Conservation (phyloP, 2,329 filamentous ascomycete genomes). For the Bipolaris sorokiniana region DNA sequence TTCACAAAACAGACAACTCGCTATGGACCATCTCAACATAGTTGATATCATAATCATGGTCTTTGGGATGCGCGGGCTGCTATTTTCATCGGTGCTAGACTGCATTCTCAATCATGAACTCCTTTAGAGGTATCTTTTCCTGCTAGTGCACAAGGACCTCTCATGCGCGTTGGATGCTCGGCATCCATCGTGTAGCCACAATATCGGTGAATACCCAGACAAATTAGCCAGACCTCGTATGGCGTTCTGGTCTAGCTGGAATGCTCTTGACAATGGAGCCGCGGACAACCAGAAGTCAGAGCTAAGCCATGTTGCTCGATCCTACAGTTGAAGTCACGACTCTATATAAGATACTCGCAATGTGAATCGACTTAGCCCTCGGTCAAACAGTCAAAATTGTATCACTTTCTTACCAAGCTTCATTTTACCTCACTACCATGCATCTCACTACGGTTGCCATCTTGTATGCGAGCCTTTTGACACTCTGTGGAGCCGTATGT, state of each 20-base stretch:
- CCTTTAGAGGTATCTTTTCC: neutral
- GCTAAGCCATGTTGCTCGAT: neutral
- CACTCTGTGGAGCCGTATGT: slow-evolving; percentile 32
- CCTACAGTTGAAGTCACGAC: neutral
- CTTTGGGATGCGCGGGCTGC: neutral
- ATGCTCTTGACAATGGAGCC: slow-evolving; percentile 9
- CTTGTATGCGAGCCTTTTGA: slow-evolving; percentile 18
- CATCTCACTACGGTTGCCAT: slow-evolving; percentile 22
- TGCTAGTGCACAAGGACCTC: neutral
- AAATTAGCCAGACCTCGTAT: slow-evolving; percentile 19
- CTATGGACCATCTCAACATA: neutral
- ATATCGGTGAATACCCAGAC: slow-evolving; percentile 16
- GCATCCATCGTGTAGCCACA: slow-evolving; percentile 7
- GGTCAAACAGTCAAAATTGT: neutral
- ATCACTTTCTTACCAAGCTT: neutral
- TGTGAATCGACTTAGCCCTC: neutral
- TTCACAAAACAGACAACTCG: neutral
- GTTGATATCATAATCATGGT: neutral
- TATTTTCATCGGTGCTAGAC: neutral
- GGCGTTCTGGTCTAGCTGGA: slow-evolving; percentile 10
- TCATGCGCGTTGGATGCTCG: neutral
- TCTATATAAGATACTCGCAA: slow-evolving; percentile 14
- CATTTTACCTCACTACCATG: slow-evolving; percentile 22
- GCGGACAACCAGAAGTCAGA: slow-evolving; percentile 3
- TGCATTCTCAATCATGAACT: neutral